Conservation (phyloP, 2,329 filamentous ascomycete species). For the Nannizzia gypsea region DNA sequence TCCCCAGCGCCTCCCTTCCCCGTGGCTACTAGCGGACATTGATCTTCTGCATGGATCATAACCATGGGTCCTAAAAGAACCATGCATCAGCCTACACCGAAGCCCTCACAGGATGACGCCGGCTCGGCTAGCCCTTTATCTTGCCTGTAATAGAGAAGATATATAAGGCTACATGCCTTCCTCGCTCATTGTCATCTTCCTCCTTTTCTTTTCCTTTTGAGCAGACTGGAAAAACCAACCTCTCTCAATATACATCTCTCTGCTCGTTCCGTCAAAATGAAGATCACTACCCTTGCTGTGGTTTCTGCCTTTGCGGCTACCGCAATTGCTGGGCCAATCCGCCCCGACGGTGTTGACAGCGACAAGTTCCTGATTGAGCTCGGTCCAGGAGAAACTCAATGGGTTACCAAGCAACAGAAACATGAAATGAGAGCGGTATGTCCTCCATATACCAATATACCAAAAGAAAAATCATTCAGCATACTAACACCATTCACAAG, state of each 20-base stretch:
- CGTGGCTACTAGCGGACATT: not conserved
- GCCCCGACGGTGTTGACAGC: not conserved
- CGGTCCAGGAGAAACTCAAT: slow-evolving; percentile 66
- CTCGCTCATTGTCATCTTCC: not conserved
- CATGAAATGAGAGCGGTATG: slow-evolving; percentile 57
- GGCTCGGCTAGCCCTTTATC: not conserved
- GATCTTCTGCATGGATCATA: not conserved
- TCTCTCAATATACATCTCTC: not conserved
- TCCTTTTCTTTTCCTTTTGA: not conserved
- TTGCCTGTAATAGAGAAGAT: not conserved
- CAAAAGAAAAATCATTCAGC: not conserved
- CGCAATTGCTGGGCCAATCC: not conserved
- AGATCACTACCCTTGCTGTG: not conserved
- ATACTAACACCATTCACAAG: not conserved
- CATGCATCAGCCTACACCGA: not conserved
- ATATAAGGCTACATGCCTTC: not conserved
- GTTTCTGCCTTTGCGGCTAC: not conserved
- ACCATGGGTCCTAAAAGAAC: not conserved
- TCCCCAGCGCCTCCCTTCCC: not conserved
- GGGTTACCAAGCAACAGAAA: slow-evolving; percentile 91
- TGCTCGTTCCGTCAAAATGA: not conserved
- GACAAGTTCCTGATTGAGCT: slow-evolving; percentile 67
- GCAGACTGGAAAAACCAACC: not conserved
- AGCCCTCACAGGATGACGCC: not conserved
- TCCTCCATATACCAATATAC: no score